phyloP scores from a whole-genome alignment of 768 basidiomycete genomes.

The Tubosaeta sp. region DNA sequence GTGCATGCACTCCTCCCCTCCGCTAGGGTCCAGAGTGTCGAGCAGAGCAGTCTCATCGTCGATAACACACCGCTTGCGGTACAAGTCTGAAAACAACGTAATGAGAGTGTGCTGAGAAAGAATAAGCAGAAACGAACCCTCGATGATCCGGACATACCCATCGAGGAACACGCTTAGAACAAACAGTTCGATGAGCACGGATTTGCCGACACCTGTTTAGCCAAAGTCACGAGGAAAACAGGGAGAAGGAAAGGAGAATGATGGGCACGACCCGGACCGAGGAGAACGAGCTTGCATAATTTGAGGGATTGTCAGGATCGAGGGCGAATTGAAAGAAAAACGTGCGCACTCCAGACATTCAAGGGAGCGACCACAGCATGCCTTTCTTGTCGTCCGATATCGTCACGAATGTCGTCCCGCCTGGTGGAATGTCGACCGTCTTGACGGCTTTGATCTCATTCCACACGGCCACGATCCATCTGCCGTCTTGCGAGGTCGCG shows the following conservation, averaged over 20 bases:
- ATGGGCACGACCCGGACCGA: slow-evolving; percentile 93
- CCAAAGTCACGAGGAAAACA: not conserved
- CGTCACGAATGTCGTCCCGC: no score
- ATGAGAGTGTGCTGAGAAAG: not conserved
- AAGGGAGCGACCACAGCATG: no score
- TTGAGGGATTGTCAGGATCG: slow-evolving; percentile 63
- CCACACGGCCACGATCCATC: no score
- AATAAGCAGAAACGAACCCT: not conserved
- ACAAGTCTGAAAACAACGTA: slow-evolving; percentile 61
- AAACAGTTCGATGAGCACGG: slow-evolving; percentile 95
- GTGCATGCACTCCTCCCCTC: slow-evolving; percentile 91
- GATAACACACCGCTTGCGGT: slow-evolving; percentile 93
- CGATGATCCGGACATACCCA: slow-evolving; percentile 43
- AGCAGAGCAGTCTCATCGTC: slow-evolving; percentile 95
- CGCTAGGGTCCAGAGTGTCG: slow-evolving; percentile 94
- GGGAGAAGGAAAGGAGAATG: slow-evolving; percentile 30
- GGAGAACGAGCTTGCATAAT: slow-evolving; percentile 98
- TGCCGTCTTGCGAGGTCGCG: no score
- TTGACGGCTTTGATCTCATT: no score
- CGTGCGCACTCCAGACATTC: slow-evolving; percentile 30
- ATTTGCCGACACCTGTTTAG: slow-evolving; percentile 56
- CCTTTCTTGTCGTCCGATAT: no score
- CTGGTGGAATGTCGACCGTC: no score
- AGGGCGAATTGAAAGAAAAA: not conserved
- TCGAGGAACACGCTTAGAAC: slow-evolving; percentile 93